Base-by-base conservation (phyloP, 768 basidiomycete genomes). In the Podaxis pistillaris region DNA sequence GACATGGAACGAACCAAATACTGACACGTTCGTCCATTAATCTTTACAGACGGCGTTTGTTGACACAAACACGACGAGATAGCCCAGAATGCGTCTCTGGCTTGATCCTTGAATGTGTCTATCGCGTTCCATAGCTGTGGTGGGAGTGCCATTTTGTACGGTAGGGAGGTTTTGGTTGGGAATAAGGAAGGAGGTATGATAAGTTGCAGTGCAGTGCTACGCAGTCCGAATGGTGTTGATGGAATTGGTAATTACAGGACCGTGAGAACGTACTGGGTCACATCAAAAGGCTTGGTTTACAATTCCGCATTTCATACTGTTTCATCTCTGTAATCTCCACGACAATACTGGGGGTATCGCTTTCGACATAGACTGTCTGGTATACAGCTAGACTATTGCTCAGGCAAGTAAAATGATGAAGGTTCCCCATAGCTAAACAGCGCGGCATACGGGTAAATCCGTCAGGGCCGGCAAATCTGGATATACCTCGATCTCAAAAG, bases 11-110 rank as follows among this genome's bases (percentile, higher is more conserved):
- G 33, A 46, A 46, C 13, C 44, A 46, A 38, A 40, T 40, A 44
- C 88, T 81, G 68, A 93, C 91, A 98, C 44, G 93, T 92, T 67
- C 96, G 85, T 40, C 96, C 96, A 68, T 96, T 97, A 64, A 99
- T 95, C 79, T 98, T 97, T 63, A 98, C 82, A 63, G 87, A 93
- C 15, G 94, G 89, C 49, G 92, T 84, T 71, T 87, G 89, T 71
- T 86, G 85, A 76, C 89, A 93, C 41, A 92, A 73, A 73, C 92
- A 93, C 11, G 90, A 90, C 0, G 93, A 87, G 26, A 96, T 75
- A 8, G 90, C 91, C 82, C 86, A 91, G 12, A 94, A 72, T 0
- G 90, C 89, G 71, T 96, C 93, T 70, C 91, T 93, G 17, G 86
- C 86, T 65, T 88, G 88, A 68, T 90, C 90, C 66, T 86, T 86